These are phyloP conservation scores for Phytomonas serpens DNA, from an alignment of 208 protist genomes.

Conservation along the genomic window DNA sequence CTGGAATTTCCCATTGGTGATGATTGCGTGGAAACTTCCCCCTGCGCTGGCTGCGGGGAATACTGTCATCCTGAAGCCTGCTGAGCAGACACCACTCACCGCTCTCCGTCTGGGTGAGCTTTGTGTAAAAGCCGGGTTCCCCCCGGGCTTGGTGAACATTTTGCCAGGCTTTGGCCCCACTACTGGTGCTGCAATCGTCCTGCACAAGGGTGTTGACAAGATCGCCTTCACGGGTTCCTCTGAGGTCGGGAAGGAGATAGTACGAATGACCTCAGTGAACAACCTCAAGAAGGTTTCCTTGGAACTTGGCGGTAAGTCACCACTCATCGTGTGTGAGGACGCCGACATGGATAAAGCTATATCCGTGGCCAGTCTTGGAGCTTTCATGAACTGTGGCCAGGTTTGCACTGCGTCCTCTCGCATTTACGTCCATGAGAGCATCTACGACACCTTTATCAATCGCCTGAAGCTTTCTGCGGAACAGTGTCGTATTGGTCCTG, in stretches of 20 bases:
- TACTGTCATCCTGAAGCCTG: conserved; percentile 84
- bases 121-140: conserved; percentile 72
- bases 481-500: conserved; percentile 42
- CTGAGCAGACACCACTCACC: conserved; percentile 85
- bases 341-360: conserved; percentile 69
- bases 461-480: conserved; percentile 43
- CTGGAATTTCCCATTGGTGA: conserved; percentile 91
- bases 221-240: conserved; percentile 88
- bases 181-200: conserved; percentile 46
- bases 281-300: conserved; percentile 81
- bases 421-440: conserved; percentile 73
- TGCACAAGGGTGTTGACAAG: conserved; percentile 83
- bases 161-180: conserved; percentile 73
- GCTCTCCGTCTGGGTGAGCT: conserved; percentile 77
- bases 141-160: conserved; percentile 83
- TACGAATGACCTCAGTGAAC: conserved; percentile 40
- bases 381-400: conserved; percentile 82
- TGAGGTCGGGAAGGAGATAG: conserved; percentile 58
- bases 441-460: conserved; percentile 76
- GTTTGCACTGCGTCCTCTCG: conserved; percentile 78
- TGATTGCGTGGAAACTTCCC: conserved; percentile 82
- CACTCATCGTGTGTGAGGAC: conserved; percentile 82
- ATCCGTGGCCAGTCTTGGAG: conserved; percentile 36
- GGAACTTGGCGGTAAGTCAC: conserved; percentile 90
- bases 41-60: conserved; percentile 80